Evolutionary conservation across 148 eudicot genomes (phyloP).

Genomic region (Persicaria maculosa): DNA sequence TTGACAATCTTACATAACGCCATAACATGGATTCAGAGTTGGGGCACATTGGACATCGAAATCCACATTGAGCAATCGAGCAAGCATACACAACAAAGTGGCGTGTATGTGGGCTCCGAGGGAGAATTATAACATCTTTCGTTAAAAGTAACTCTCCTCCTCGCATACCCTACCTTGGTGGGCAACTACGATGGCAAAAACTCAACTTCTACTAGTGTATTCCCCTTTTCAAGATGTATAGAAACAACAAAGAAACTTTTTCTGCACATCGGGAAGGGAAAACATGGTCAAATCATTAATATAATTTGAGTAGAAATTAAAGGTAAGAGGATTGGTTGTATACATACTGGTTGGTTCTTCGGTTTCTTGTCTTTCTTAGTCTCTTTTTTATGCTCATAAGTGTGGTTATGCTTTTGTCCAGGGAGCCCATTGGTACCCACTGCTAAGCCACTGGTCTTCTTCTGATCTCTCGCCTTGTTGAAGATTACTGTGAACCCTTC

Average conservation of each 20-base stretch:
- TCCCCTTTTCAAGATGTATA: slow-evolving; percentile 12
- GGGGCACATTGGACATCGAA: neutral
- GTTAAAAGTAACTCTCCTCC: too few species aligned
- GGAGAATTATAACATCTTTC: too few species aligned
- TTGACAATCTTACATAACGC: neutral
- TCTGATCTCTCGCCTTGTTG: slow-evolving; percentile 73
- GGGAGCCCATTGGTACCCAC: slow-evolving; percentile 8
- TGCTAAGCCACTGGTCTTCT: slow-evolving; percentile 45
- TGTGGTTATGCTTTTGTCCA: neutral
- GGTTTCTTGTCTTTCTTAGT: slow-evolving; percentile 15
- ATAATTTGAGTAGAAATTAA: neutral
- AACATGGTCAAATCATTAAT: neutral
- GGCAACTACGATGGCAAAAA: neutral
- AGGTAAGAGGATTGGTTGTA: neutral
- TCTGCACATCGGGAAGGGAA: slow-evolving; percentile 27
- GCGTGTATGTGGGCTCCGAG: too few species aligned
- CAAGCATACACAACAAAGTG: too few species aligned
- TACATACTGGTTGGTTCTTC: slow-evolving; percentile 1
- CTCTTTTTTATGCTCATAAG: neutral
- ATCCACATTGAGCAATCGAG: neutral
- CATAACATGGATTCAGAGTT: neutral
- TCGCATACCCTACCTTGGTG: too few species aligned
- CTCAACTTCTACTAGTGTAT: neutral
- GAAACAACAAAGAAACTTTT: slow-evolving; percentile 54
- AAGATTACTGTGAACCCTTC: slow-evolving; percentile 43